Evolutionary conservation across 108 stramenopile genomes (phyloP), one percentile per base, ranked within the genome.

Genomic region (Craspedostauros australis): DNA sequence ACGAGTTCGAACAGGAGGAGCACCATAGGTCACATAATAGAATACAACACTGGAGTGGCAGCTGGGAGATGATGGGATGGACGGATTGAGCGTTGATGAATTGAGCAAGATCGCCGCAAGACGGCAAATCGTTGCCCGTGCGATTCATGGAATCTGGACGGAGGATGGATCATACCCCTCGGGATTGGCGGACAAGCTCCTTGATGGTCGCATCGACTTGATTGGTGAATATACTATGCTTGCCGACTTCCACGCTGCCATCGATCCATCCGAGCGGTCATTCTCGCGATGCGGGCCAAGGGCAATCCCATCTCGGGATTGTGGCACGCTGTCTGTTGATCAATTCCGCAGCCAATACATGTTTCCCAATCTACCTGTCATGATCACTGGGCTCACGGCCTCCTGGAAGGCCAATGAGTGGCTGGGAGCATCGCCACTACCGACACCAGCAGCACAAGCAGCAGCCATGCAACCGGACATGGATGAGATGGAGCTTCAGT

Each of bases 311-410:
- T 47, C 41, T 5, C 15, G 41, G 6, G 55, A 57, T 14, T 59
- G 48, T 22, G 9, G 18, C 4, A 28, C 50, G n/a, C 39, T 50
- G 16, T 42, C 62, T 16, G 25, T 39, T 21, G 41, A 40, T n/a
- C n/a, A 62, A 18, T 77, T 77, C 39, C 69, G 59, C 20, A 41
- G 43, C 54, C 25, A 31, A 44, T 73, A 69, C 37, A 65, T 68
- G 16, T 19, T 42, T 23, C 57, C 56, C 28, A 77, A 77, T 51
- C 24, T 63, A 0, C 76, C 76, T 19, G 68, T 66, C 31, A 49
- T 77, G 12, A 66, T 77, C 41, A 68, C 58, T 28, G 76, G 76
- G 4, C 44, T 77, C 3, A 34, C 57, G 11, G 29, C 32, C 20
- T 6, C 5, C 7, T 59, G 57, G 57, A 6, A 51, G 14, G 57